phyloP scores from a whole-genome alignment of 257 asterid genomes.

The Lithospermum erythrorhizon region DNA sequence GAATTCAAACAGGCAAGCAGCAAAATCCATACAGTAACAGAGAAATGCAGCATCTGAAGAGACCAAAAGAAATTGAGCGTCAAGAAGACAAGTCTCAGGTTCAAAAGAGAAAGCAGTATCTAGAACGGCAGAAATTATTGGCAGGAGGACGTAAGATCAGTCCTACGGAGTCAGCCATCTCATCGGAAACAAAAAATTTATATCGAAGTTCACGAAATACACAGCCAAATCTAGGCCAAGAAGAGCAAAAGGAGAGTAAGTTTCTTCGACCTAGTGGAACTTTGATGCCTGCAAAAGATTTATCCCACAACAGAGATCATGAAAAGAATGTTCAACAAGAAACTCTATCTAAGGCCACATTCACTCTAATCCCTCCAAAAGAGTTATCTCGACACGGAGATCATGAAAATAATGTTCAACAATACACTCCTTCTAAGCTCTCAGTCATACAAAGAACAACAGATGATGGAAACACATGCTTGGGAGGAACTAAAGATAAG shows the following conservation, averaged over 20 bases:
- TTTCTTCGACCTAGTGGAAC: constrained; percentile 17
- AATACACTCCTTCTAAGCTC: constrained; percentile 6
- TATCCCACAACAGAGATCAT: constrained; percentile 14
- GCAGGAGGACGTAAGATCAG: constrained; percentile 26
- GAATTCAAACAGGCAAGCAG: constrained; percentile 20
- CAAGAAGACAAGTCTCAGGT: constrained; percentile 24
- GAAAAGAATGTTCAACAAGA: constrained; percentile 7
- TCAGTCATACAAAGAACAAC: constrained; percentile 22
- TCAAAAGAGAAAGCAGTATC: constrained; percentile 28
- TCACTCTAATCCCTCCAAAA: constrained; percentile 15
- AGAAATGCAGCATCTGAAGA: constrained; percentile 18
- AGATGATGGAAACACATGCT: constrained; percentile 18
- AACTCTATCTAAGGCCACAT: constrained; percentile 2
- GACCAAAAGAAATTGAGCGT: constrained; percentile 21
- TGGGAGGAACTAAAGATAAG: constrained; percentile 30
- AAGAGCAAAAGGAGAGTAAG: constrained; percentile 21
- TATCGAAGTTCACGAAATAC: constrained; percentile 26
- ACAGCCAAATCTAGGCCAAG: constrained; percentile 22
- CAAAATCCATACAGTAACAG: constrained; percentile 18
- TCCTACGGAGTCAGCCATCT: constrained; percentile 23
- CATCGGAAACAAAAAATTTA: constrained; percentile 29
- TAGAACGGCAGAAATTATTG: constrained; percentile 29
- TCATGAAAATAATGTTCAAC: constrained; percentile 6
- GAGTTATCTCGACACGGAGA: constrained; percentile 17
- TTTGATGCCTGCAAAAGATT: constrained; percentile 18